Conservation (phyloP, 1,139 yeast species). For the Wickerhamomyces sp. region DNA sequence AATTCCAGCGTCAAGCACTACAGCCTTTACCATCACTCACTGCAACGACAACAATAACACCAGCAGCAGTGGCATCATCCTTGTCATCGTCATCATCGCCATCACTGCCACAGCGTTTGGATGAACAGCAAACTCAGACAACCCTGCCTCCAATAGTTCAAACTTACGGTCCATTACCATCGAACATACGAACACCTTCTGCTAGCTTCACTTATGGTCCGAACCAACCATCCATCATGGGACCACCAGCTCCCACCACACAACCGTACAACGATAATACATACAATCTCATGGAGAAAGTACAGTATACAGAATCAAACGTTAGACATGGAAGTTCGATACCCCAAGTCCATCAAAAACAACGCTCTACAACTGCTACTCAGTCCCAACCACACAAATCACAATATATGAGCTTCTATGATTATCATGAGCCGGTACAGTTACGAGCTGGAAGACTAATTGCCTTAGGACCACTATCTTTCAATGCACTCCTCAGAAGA, state of each 20-base stretch:
- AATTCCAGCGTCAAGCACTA: too few species aligned
- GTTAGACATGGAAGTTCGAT: neutral
- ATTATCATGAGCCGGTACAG: constrained; percentile 24
- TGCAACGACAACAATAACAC: too few species aligned
- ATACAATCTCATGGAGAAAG: neutral
- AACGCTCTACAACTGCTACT: neutral
- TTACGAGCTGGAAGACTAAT: constrained; percentile 27
- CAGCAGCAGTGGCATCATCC: too few species aligned
- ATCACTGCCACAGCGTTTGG: too few species aligned
- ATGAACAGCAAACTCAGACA: neutral
- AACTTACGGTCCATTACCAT: neutral
- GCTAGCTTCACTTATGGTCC: neutral
- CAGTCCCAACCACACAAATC: neutral
- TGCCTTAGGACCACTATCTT: constrained; percentile 26
- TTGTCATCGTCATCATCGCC: too few species aligned
- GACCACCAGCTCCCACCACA: neutral
- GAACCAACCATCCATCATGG: neutral
- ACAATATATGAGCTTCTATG: constrained; percentile 24
- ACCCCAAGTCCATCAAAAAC: neutral
- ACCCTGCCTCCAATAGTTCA: neutral
- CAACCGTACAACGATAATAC: neutral
- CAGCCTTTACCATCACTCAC: too few species aligned
- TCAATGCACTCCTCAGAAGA: constrained; percentile 34
- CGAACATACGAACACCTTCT: neutral
- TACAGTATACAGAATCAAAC: constrained; percentile 5